These are phyloP conservation scores for Pichia sporocuriosa DNA, from an alignment of 805 yeast species.

Conservation along the genomic window DNA sequence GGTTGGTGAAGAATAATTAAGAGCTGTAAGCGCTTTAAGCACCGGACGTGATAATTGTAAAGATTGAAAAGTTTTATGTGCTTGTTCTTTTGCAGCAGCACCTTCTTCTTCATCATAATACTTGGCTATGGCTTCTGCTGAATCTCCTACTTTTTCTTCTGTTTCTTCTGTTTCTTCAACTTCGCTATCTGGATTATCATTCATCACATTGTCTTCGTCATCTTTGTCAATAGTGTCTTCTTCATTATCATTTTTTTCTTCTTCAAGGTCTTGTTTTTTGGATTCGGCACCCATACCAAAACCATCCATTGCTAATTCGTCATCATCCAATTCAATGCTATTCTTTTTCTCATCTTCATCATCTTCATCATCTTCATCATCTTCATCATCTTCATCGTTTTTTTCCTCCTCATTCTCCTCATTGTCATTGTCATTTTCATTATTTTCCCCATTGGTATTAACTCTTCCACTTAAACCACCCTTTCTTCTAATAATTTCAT, in stretches of 20 bases:
- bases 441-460: constrained; percentile 31
- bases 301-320: constrained; percentile 38
- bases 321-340: constrained; percentile 25
- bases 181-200: constrained; percentile 17
- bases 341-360: constrained; percentile 28
- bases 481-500: constrained; percentile 77
- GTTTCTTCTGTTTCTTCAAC: constrained; percentile 46
- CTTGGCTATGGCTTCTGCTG: constrained; percentile 76
- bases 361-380: constrained; percentile 28
- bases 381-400: constrained; percentile 29
- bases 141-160: constrained; percentile 54
- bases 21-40: constrained; percentile 68
- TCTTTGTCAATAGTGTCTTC: constrained; percentile 13
- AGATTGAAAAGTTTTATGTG: constrained; percentile 64
- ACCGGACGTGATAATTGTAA: constrained; percentile 86
- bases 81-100: constrained; percentile 33
- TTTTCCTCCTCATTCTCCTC: constrained; percentile 35
- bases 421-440: constrained; percentile 29
- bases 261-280: constrained; percentile 13
- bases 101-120: constrained; percentile 63
- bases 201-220: constrained; percentile 9
- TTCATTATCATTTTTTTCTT: constrained; percentile 15
- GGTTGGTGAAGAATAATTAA: constrained; percentile 85
- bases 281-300: constrained; percentile 32
- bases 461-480: constrained; percentile 48